Evolutionary conservation across 2,329 filamentous ascomycete species (phyloP), one percentile per base, ranked within the genome.

Genomic region (Aspergillus terreus): DNA sequence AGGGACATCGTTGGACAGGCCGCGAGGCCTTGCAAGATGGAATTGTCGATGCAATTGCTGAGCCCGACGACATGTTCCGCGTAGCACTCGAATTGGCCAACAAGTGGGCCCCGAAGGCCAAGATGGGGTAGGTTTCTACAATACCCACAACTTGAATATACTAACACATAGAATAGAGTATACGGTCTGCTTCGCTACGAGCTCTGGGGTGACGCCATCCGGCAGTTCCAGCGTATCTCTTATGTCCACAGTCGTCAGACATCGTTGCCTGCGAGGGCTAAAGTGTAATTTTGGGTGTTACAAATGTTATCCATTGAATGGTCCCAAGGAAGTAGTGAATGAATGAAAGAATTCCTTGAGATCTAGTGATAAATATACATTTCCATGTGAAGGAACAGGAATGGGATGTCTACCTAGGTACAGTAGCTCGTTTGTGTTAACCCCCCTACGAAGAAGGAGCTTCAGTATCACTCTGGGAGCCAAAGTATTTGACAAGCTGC

Each of bases 1-100:
- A 82, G 59, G 80, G 78, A 15, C 76, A 82, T 51, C 70, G 65
- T 36, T 82, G 78, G 78, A 82, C 79, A 0, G 78, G 76, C 0
- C 69, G 74, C 53, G 71, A 78, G 52, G 79, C 79, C 2, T 53
- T 78, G 5, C 63, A 70, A 52, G 79, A 82, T 61, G 79, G 79
- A 0, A 76, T 82, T 51, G 79, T 82, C 4, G 79, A 82, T 64
- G 73, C 70, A 43, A 62, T 81, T 53, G 76, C 75, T 3, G 67
- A 73, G 50, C 78, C 78, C 4, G 75, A 72, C 36, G 56, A 69
- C 55, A 80, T 82, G 77, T 60, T 79, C 14, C 69, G 75, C 33
- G 68, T 67, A 4, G 76, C 76, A 14, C 52, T 78, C 55, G 69
- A 72, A 47, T 55, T 75, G 49, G 79, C 75, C n/a, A 66, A 65